Evolutionary conservation across 2,329 filamentous ascomycete species (phyloP).

Genomic region (Penicillium brasilianum): DNA sequence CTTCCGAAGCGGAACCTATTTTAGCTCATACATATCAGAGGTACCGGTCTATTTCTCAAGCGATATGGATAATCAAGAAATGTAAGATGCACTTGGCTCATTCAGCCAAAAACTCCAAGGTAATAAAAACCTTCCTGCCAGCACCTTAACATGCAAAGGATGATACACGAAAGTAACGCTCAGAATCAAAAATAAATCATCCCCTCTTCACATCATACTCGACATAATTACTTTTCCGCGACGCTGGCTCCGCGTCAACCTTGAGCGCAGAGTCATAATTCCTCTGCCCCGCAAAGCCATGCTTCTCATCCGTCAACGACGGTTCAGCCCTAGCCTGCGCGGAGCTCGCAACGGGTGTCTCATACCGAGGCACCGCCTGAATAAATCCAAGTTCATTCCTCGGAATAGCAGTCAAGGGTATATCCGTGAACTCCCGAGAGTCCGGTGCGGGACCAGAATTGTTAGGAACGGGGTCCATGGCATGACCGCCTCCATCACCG

Average conservation of each 20-base stretch:
- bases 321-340: slow-evolving; percentile 7
- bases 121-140: neutral
- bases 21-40: too few relatives aligned
- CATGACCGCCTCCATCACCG: slow-evolving; percentile 61
- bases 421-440: slow-evolving; percentile 41
- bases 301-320: slow-evolving; percentile 47
- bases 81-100: neutral
- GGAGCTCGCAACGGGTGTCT: slow-evolving; percentile 23
- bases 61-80: too few relatives aligned
- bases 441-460: slow-evolving; percentile 19
- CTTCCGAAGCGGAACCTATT: neutral
- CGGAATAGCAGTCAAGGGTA: slow-evolving; percentile 44
- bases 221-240: slow-evolving; percentile 44
- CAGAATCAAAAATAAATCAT: neutral
- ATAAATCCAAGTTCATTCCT: slow-evolving; percentile 21
- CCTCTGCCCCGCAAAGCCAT: slow-evolving; percentile 50
- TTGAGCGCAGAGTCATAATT: slow-evolving; percentile 39
- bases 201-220: slow-evolving; percentile 43
- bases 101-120: neutral
- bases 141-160: slow-evolving; percentile 8
- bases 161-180: neutral
- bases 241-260: slow-evolving; percentile 29
- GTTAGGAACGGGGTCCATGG: slow-evolving; percentile 20
- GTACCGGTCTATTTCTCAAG: too few relatives aligned
- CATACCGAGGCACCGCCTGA: slow-evolving; percentile 35